phyloP scores from a whole-genome alignment of 495 filamentous ascomycete genomes.

The Podospora tetraspora region DNA sequence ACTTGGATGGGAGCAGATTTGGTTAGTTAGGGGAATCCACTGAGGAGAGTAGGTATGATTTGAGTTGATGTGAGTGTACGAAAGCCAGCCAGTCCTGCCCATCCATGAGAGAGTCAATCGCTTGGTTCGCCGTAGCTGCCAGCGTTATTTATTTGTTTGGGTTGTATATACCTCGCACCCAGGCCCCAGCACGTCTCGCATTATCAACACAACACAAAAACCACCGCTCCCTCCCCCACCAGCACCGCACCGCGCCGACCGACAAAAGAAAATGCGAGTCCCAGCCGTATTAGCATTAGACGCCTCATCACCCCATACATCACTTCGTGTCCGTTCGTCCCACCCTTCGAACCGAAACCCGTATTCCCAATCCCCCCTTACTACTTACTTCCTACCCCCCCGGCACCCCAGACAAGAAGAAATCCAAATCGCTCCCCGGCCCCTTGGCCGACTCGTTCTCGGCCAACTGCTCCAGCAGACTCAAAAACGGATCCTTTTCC shows the following conservation, averaged over 20 bases:
- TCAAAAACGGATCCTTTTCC: slow-evolving; percentile 77
- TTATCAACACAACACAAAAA: not conserved
- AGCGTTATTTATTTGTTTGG: not conserved
- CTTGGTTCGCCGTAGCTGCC: not conserved
- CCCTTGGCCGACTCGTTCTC: slow-evolving; percentile 61
- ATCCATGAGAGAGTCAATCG: not conserved
- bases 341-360: not conserved
- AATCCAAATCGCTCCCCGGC: slow-evolving; percentile 55
- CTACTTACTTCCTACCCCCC: not conserved
- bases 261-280: not conserved
- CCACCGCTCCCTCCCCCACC: too few relatives aligned
- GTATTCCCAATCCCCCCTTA: not conserved
- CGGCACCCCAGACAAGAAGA: slow-evolving; percentile 48
- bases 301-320: not conserved
- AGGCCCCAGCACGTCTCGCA: not conserved
- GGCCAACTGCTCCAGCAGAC: slow-evolving; percentile 70
- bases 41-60: too few relatives aligned
- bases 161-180: not conserved
- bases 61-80: not conserved
- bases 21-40: too few relatives aligned
- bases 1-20: too few relatives aligned
- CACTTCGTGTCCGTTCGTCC: not conserved
- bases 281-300: not conserved
- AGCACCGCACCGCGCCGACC: too few relatives aligned
- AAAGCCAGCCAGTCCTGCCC: not conserved